Evolutionary conservation across 805 yeast genomes (phyloP), one percentile per base, ranked within the genome.

Genomic region (Wickerhamiella nectarea): DNA sequence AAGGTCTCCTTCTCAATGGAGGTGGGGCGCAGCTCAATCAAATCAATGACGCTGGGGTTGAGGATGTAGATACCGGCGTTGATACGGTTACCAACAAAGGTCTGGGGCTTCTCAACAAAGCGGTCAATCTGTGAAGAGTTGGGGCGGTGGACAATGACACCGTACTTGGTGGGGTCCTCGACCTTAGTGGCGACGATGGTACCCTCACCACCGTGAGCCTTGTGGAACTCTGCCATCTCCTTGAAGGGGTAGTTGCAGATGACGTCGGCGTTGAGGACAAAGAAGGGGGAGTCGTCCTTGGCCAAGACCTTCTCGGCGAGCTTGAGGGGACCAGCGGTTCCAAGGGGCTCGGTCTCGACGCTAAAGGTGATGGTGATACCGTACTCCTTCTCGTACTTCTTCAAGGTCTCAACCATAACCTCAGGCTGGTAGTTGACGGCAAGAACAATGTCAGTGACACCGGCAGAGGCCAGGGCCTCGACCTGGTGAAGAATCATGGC

Each of bases 371-470:
- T 91, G 57, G 72, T 70, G 53, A 91, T 94, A 65, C 95, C 96
- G 68, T 84, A 91, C 66, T 79, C 85, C 62, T 79, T 71, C 71
- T 91, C 97, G 75, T 89, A 91, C 69, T 87, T 77, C 69, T 91
- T 74, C 61, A 91, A 75, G 49, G 97, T 80, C 56, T 82, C 78
- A 53, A 89, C 97, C 99, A 91, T 91, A 54, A 86, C 94, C 72
- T 91, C 98, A 49, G 99, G 98, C 68, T 95, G 81, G 78, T 91
- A 91, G 78, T 91, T 91, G 56, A 91, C 99, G 50, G 99, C 99
- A 57, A 91, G 71, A 36, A 91, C 98, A 57, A 91, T 87, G 67
- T 91, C 99, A 48, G 95, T 91, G 64, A 91, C 96, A 63, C 99
- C 99, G 56, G 98, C 98, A 50, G 78, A 78, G 50, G 97, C 95